Base-by-base conservation (phyloP, 345 rosid genomes). In the Sonneratia caseolaris region DNA sequence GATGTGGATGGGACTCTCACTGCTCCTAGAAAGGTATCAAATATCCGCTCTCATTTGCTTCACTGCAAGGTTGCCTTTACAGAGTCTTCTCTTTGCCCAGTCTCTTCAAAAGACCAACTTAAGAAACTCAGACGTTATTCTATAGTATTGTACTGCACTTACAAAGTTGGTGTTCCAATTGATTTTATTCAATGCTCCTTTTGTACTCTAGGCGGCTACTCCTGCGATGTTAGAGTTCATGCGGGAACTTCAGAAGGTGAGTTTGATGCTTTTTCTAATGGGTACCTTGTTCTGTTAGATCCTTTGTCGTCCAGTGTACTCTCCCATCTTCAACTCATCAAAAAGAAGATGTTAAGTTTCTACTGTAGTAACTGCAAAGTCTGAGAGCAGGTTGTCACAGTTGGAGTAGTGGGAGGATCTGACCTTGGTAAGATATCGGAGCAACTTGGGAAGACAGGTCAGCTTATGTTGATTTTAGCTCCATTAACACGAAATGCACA, bases 1-100 rank as follows among this genome's bases (percentile, higher is more conserved):
- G 99, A 95, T 81, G 98, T 95, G 56, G 99, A 95, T 78, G 99
- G 98, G 36, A 95, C 99, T 77, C 96, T 95, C 66, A 90, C 99
- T 10, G 98, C 99, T 76, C 96, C 98, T 27, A 87, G 99, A 83
- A 90, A 92, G 91, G 92, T 84, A 67, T 66, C 27, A 59, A 19
- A 27, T 69, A 42, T 42, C 45, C 10, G 5, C 5, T 42, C 0
- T 42, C 45, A 42, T 42, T 42, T 5, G 45, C 45, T 42, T 4
- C 32, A 42, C 45, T 9, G 10, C 32, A 27, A 27, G 32, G 32
- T 27, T 27, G 32, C 32, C 32, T 27, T 27, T 27, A 27, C 3
- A 35, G 36, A 9, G 3, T 21, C 14, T 15, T 24, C 9, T 19
- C 32, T 0, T 27, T 27, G 32, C 32, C 32, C 32, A 27, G 32